These are phyloP conservation scores for Puccinia hordei DNA, from an alignment of 1,284 basidiomycete species.

Conservation along the genomic window DNA sequence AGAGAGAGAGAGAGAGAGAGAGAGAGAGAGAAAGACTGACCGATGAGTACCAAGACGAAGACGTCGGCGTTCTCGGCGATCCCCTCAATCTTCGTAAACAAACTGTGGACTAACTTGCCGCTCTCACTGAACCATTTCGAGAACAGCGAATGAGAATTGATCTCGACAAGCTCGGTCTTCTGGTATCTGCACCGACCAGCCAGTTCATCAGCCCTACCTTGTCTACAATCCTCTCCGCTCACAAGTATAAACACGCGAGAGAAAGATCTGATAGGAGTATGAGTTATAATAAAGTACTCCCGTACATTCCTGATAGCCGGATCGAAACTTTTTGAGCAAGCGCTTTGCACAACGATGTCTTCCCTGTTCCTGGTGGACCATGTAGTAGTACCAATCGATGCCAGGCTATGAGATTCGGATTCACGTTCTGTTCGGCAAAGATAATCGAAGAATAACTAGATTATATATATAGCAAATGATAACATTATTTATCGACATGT, in stretches of 20 bases:
- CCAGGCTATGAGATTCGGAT: slow-evolving; percentile 37
- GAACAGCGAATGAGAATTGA: slow-evolving; percentile 81
- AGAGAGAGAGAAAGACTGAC: background rate
- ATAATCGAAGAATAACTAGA: slow-evolving; percentile 34
- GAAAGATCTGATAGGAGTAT: background rate
- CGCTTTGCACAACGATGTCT: slow-evolving; percentile 91
- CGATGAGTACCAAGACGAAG: slow-evolving; percentile 93
- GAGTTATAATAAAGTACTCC: slow-evolving; percentile 26
- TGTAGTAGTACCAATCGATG: slow-evolving; percentile 75
- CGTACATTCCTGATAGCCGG: slow-evolving; percentile 76
- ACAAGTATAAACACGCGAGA: background rate
- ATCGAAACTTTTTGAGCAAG: slow-evolving; percentile 94
- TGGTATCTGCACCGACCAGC: slow-evolving; percentile 67
- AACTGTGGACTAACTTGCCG: slow-evolving; percentile 91
- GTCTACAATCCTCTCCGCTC: background rate
- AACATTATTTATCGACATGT: too few species aligned
- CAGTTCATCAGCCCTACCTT: too few species aligned
- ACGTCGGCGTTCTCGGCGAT: slow-evolving; percentile 82
- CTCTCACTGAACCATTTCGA: slow-evolving; percentile 79
- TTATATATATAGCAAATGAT: background rate
- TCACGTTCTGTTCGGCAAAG: slow-evolving; percentile 42
- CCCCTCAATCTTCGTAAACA: slow-evolving; percentile 85
- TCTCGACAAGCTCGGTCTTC: slow-evolving; percentile 84
- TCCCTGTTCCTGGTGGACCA: slow-evolving; percentile 96
- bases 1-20: background rate